Evolutionary conservation across 441 rosid species (phyloP).

Genomic region (Aquilaria agallochum): DNA sequence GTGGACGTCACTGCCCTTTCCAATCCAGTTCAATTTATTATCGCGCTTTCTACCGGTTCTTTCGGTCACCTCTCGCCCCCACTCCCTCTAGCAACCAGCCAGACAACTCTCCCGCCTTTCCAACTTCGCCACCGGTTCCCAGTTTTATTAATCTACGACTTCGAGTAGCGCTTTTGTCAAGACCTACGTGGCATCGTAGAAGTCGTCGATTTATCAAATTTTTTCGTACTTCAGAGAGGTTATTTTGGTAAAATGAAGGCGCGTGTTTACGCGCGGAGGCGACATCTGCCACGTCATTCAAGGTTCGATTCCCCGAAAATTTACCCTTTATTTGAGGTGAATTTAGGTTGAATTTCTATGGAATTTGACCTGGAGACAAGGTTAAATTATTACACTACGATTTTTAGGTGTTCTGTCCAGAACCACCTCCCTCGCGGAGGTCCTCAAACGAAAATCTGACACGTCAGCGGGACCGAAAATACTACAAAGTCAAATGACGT

Average conservation of each 20-base stretch:
- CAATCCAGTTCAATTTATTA: conserved; percentile 31
- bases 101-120: conserved; percentile 19
- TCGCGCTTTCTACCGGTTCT: conserved; percentile 34
- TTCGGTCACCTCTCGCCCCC: conserved; percentile 21
- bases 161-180: conserved; percentile 5
- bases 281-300: conserved; percentile 20
- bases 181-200: background rate
- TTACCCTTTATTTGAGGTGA: conserved; percentile 30
- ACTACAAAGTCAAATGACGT: background rate
- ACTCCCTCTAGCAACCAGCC: conserved; percentile 18
- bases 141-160: conserved; percentile 9
- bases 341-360: conserved; percentile 51
- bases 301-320: conserved; percentile 9
- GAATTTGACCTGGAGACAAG: conserved; percentile 40
- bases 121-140: conserved; percentile 34
- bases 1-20: conserved; percentile 43
- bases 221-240: conserved; percentile 9
- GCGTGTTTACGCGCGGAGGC: background rate
- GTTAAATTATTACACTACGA: conserved; percentile 33
- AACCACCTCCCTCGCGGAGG: conserved; percentile 1
- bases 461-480: conserved; percentile 5
- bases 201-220: background rate
- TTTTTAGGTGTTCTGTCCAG: conserved; percentile 20
- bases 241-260: conserved; percentile 6
- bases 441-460: conserved; percentile 20